phyloP scores from a whole-genome alignment of 2,329 filamentous ascomycete genomes.

The Pezicula rhizophila region DNA sequence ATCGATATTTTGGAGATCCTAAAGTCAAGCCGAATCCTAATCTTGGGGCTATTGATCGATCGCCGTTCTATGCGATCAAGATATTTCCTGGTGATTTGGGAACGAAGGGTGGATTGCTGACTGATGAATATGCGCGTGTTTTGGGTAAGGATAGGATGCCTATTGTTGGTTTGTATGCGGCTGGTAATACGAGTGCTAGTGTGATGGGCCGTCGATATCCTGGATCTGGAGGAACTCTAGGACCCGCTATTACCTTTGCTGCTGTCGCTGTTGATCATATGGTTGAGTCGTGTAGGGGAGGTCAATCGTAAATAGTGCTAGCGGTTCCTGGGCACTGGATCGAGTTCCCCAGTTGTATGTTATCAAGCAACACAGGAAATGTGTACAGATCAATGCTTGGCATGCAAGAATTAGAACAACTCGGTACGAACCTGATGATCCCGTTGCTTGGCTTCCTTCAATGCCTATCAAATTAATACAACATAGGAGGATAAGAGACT shows the following conservation, averaged over 20 bases:
- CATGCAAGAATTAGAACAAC: too few relatives aligned
- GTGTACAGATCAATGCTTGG: too few relatives aligned
- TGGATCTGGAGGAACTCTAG: slow-evolving; percentile 30
- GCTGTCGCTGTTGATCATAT: slow-evolving; percentile 22
- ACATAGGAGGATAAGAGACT: too few relatives aligned
- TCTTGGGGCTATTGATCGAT: slow-evolving; percentile 23
- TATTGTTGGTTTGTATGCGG: slow-evolving; percentile 29
- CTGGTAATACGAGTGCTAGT: slow-evolving; percentile 28
- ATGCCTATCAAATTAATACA: too few relatives aligned
- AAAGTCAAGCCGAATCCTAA: slow-evolving; percentile 24
- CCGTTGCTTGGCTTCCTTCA: too few relatives aligned
- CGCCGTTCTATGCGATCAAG: slow-evolving; percentile 29
- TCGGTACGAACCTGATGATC: too few relatives aligned
- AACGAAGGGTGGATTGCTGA: slow-evolving; percentile 32
- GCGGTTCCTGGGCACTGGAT: too few relatives aligned
- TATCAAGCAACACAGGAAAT: too few relatives aligned
- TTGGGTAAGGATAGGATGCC: slow-evolving; percentile 11
- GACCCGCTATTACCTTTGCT: slow-evolving; percentile 31
- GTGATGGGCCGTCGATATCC: slow-evolving; percentile 31
- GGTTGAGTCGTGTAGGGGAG: neutral
- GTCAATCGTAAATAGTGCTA: too few relatives aligned
- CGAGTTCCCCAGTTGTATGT: too few relatives aligned
- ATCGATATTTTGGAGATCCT: slow-evolving; percentile 29
- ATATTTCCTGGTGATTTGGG: slow-evolving; percentile 32
- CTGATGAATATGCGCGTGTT: slow-evolving; percentile 26